Base-by-base conservation (phyloP, 1,284 basidiomycete species). In the Omphalotus olearius region DNA sequence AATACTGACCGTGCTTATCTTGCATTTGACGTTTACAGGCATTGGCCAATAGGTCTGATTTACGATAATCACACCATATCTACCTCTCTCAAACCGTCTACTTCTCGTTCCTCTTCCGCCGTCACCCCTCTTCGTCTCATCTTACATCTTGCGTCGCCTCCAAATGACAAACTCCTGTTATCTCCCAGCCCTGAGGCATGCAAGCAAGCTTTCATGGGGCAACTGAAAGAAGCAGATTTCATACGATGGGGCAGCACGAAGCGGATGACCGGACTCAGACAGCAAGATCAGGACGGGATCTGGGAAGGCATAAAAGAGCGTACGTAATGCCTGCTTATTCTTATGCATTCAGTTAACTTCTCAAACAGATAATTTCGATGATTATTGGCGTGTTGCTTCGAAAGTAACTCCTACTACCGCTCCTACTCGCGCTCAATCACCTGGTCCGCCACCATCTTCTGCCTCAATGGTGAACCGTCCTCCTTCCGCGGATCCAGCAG, bases 291-390 rank as follows among this genome's bases (percentile, higher is more conserved):
- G 64, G 94, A 98, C 65, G 91, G 87, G 0, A 82, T 96, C 50
- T 98, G 94, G 94, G 91, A 96, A 60, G 93, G 92, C 5, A 88
- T 97, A 57, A 85, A 84, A 70, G 86, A 92, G 64, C 89, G 92
- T 93, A 63, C 69, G 89, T 71, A n/a, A n/a, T n/a, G 10, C 35
- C 52, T 50, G 53, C 23, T 51, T 39, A 44, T 18, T 38, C 38
- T 50, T 56, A 43, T 41, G 55, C 38, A 44, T 50, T 46, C n/a
- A 16, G 39, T 50, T 25, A 36, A 35, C 16, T 47, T 42, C 39
- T 52, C 59, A 33, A 62, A 30, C n/a, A 92, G 93, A 95, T 69
- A 94, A 96, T 66, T 98, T 95, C 64, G 94, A 98, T 59, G 83
- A 93, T 56, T 97, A 91, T 64, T 94, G 91, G 85, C 82, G 89